Conservation (phyloP, 2,329 filamentous ascomycete species). For the Penicillium hesseltinei region DNA sequence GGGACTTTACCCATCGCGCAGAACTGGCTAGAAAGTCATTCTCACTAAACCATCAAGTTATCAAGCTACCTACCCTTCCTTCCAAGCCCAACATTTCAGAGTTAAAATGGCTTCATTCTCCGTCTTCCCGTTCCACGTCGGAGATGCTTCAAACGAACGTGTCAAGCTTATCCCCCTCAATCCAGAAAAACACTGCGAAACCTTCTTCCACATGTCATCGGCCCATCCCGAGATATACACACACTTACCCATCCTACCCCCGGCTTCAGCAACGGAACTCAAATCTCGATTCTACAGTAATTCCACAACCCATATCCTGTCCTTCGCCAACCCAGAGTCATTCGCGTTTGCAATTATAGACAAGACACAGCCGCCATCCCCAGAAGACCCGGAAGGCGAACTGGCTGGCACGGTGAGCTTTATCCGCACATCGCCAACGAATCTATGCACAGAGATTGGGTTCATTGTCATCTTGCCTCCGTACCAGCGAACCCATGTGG, state of each 20-base stretch:
- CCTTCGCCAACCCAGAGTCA: conserved; percentile 17
- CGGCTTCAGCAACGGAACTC: conserved; percentile 5
- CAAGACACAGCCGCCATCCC: conserved; percentile 14
- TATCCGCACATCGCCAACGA: conserved; percentile 9
- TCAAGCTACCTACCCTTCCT: not conserved
- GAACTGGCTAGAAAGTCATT: not conserved
- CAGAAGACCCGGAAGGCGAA: conserved; percentile 19
- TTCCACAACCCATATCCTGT: conserved; percentile 10
- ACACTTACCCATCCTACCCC: conserved; percentile 13
- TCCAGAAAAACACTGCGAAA: conserved; percentile 12
- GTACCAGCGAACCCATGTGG: conserved; percentile 20
- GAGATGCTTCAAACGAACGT: conserved; percentile 14
- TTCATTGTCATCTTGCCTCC: conserved; percentile 21
- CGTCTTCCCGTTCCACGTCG: conserved; percentile 10
- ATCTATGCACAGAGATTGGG: conserved; percentile 18
- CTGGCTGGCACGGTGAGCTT: conserved; percentile 18
- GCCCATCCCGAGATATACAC: conserved; percentile 16
- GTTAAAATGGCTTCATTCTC: conserved; percentile 5
- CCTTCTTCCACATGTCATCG: conserved; percentile 14
- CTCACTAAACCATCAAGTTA: not conserved
- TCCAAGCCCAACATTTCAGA: too few species aligned
- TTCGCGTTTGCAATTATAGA: conserved; percentile 22
- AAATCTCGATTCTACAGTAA: conserved; percentile 9
- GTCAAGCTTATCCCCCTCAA: conserved; percentile 23
- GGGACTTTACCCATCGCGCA: not conserved